These are phyloP conservation scores for Juglanconis oblonga DNA, from an alignment of 2,329 filamentous ascomycete genomes.

Conservation along the genomic window DNA sequence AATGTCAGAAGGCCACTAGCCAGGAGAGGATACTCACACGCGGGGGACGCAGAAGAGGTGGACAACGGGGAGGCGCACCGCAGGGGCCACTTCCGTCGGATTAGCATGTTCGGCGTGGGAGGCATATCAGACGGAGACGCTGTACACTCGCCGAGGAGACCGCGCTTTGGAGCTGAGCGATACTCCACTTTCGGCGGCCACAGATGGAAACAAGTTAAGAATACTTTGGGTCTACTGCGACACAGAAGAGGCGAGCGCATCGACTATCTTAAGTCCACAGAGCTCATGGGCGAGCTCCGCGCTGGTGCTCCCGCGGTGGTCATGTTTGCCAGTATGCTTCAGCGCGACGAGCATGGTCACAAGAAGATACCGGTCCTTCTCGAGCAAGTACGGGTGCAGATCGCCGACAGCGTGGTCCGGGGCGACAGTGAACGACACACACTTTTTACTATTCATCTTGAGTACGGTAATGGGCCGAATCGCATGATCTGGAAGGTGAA, in stretches of 20 bases:
- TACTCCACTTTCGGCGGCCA: slow-evolving; percentile 73
- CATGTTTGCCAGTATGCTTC: slow-evolving; percentile 96
- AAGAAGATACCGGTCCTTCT: slow-evolving; percentile 91
- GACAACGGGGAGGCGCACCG: slow-evolving; percentile 34
- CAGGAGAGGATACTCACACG: slow-evolving; percentile 13
- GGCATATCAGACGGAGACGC: slow-evolving; percentile 62
- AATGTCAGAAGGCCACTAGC: slow-evolving; percentile 3
- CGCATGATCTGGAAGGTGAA: slow-evolving; percentile 96
- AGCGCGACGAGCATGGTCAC: slow-evolving; percentile 93
- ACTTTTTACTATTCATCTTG: slow-evolving; percentile 86
- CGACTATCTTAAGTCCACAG: slow-evolving; percentile 92
- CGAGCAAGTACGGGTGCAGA: slow-evolving; percentile 86
- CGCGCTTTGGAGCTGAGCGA: slow-evolving; percentile 62
- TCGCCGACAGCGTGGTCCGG: slow-evolving; percentile 73
- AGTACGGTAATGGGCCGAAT: slow-evolving; percentile 93
- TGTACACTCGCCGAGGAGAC: slow-evolving; percentile 48
- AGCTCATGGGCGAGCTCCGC: slow-evolving; percentile 90
- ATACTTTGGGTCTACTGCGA: slow-evolving; percentile 75
- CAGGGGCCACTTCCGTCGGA: slow-evolving; percentile 59
- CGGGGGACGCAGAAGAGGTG: slow-evolving; percentile 43
- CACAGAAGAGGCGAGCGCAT: slow-evolving; percentile 84
- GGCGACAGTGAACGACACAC: slow-evolving; percentile 68
- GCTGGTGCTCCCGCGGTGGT: slow-evolving; percentile 90
- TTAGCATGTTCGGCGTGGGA: slow-evolving; percentile 62
- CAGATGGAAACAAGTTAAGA: slow-evolving; percentile 92